Evolutionary conservation across 2,329 filamentous ascomycete species (phyloP), one percentile per base, ranked within the genome.

Genomic region (Corniculantispora saksenae): DNA sequence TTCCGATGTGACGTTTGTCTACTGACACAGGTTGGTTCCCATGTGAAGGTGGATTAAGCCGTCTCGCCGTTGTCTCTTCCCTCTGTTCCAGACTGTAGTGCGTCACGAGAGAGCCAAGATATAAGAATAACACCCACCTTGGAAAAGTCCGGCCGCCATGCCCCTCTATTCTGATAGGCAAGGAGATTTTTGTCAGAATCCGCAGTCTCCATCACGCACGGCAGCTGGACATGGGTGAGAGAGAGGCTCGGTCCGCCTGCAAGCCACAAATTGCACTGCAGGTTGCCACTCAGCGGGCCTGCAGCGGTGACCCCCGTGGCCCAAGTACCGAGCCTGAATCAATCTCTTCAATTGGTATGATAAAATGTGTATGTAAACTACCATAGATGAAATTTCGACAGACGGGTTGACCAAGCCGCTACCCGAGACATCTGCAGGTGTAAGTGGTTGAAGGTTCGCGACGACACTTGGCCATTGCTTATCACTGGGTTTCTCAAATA

Each of bases 241-340:
- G 27, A 21, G 7, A 59, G 59, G 47, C 10, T 27, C 35, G 6
- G 19, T 35, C 35, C 25, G 59, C 25, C 40, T 47, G 50, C 50
- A 62, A 62, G 50, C 60, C 60, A 62, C 60, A 53, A 35, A 53
- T 35, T 10, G 47, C 40, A 40, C 23, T 53, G 58, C 58, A 53
- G 35, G 35, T 43, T 61, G 48, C 58, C 58, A 53, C 19, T 38
- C 9, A 43, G 32, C 15, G 45, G 21, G 40, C n/a, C 10, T 32
- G 40, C 27, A 47, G 43, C 27, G 56, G 32, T 61, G 32, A 53
- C 47, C 12, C 17, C 47, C 17, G 12, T 17, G 21, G 32, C 25
- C 17, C 17, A 5, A 35, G 10, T 53, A 21, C 58, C 45, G 21
- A 32, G 32, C 15, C 15, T 21, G 13, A 17, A 51, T 61, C 45